Evolutionary conservation across 2,329 filamentous ascomycete genomes (phyloP).

Genomic region (Penicillium sp.): DNA sequence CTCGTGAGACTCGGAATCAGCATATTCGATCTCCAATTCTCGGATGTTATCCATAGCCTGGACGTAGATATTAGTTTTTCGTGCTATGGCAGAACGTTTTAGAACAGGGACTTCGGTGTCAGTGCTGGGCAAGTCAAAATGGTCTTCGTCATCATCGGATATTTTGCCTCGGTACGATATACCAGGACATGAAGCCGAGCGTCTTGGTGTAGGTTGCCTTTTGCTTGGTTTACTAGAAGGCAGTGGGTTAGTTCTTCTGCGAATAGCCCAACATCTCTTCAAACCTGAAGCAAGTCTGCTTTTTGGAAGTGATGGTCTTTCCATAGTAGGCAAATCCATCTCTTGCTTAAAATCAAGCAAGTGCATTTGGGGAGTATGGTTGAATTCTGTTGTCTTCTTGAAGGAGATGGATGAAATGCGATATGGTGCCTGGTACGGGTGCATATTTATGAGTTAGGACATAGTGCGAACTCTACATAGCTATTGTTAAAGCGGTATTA

Average conservation of each 20-base stretch:
- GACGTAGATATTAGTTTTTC: background rate
- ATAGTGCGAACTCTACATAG: background rate
- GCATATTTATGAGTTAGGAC: background rate
- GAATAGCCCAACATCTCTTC: constrained; percentile 1
- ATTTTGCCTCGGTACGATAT: too few species aligned
- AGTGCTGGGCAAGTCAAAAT: background rate
- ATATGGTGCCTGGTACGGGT: background rate
- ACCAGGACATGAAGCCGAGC: too few species aligned
- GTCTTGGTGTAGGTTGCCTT: background rate
- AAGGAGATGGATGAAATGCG: background rate
- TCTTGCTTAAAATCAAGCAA: too few species aligned
- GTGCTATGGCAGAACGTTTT: background rate
- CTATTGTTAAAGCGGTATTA: background rate
- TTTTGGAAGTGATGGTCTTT: too few species aligned
- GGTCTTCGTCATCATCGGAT: background rate
- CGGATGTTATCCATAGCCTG: background rate
- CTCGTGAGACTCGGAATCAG: too few species aligned
- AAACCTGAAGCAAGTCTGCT: background rate
- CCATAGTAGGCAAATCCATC: background rate
- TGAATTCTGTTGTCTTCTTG: background rate
- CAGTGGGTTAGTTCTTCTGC: background rate
- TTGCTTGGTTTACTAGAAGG: background rate
- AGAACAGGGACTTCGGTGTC: background rate
- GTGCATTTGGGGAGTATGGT: background rate
- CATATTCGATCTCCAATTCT: too few species aligned